Evolutionary conservation across 306 rosid species (phyloP), one percentile per base, ranked within the genome.

Genomic region (Spatholobus suberectus): DNA sequence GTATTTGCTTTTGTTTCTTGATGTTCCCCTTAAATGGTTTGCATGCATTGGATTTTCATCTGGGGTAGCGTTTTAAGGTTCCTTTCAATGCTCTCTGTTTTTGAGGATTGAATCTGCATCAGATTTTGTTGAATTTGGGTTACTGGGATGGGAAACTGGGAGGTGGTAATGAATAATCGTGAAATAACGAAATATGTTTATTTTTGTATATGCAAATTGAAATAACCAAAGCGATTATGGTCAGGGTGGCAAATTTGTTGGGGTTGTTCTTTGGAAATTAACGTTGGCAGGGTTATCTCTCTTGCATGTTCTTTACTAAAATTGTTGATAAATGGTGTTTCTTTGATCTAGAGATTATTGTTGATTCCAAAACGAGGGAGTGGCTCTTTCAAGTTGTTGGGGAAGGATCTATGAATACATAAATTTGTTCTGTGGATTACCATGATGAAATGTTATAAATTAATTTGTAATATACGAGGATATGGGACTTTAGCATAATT

Each of bases 1-100:
- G 59, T 76, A 40, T 57, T 70, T 72, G 78, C 43, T 77, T 65
- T 81, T 80, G 59, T 24, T 54, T 73, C 57, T 68, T 40, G 24
- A 9, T 40, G 15, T 8, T 20, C 75, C 37, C 20, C 40, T 2
- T 14, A 46, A 66, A 26, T 41, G 32, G 59, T 43, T 80, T 76
- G 67, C 73, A 77, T 80, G 77, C 67, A 20, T 76, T 49, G 34
- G 70, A 61, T 70, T 79, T 41, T 69, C 63, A 17, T 58, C 37
- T 77, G 44, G 73, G 77, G 21, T 23, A 6, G 15, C 14, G 23
- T 41, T 72, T 72, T 35, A 66, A 57, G 62, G 15, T 46, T 51
- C 15, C 9, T 20, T 57, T 67, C 6, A 4, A 21, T 15, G n/a
- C n/a, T 18, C 29, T 35, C 6, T 71, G 5, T 26, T 4, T 58